Conservation (phyloP, 108 stramenopile genomes). For the Phaeodactylum tricornutum region DNA sequence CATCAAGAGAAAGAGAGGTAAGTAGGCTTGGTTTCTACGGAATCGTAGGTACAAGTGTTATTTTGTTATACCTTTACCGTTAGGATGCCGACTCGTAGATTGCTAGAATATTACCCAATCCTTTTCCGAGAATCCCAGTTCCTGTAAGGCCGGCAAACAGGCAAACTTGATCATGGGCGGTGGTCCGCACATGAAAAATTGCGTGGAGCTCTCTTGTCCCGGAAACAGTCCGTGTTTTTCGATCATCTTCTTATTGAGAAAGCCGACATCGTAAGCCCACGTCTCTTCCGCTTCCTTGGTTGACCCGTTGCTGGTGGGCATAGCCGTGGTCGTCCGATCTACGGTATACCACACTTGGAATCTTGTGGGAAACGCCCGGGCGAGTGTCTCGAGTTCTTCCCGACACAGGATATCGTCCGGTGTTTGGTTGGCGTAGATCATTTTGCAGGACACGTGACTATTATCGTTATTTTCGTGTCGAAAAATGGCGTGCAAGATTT, state of each 20-base stretch:
- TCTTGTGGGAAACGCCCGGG: constrained; percentile 47
- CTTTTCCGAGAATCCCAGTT: constrained; percentile 79
- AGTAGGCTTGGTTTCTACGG: neutral
- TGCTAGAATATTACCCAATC: constrained; percentile 84
- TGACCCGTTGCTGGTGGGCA: neutral
- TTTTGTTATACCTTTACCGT: too few relatives aligned
- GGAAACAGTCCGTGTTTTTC: constrained; percentile 48
- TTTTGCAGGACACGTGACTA: constrained; percentile 38
- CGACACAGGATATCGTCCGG: constrained; percentile 92
- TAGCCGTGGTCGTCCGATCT: constrained; percentile 49
- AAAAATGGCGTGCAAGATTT: constrained; percentile 71
- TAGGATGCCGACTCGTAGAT: too few relatives aligned
- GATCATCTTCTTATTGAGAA: constrained; percentile 92
- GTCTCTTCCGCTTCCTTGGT: constrained; percentile 11
- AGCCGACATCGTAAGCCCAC: constrained; percentile 84
- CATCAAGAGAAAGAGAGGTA: neutral
- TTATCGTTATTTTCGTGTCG: constrained; percentile 31
- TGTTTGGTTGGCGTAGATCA: constrained; percentile 85
- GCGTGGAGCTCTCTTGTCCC: constrained; percentile 36
- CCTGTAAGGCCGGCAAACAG: constrained; percentile 82
- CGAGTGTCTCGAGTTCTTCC: constrained; percentile 78
- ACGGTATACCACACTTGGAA: constrained; percentile 89
- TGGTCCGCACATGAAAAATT: constrained; percentile 97
- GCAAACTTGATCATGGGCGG: constrained; percentile 99
- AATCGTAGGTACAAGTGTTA: neutral